Base-by-base conservation (phyloP, 2,329 filamentous ascomycete species). In the Cryphonectria parasitica region DNA sequence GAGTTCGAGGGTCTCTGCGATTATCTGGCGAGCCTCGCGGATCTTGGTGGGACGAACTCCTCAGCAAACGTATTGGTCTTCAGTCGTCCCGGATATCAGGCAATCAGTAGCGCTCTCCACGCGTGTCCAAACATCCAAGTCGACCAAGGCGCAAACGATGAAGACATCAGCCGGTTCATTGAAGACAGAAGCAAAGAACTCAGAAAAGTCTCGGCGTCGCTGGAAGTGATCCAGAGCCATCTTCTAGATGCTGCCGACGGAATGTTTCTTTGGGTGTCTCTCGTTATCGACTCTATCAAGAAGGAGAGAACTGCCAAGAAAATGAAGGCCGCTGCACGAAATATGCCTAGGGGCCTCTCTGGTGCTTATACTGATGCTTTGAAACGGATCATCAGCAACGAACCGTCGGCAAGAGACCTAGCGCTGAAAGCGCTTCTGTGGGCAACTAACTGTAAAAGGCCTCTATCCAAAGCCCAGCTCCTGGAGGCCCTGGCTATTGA, bases 241-340 rank as follows among this genome's bases (percentile, higher is more conserved):
- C 45, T 49, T 49, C 45, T 49, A 6, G 45, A 11, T 49, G 45
- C 45, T 49, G 45, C 45, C 3, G 45, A 49, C 10, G 45, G 45
- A 2, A 49, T 49, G 45, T 49, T 49, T 49, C 45, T 49, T 10
- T 49, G 45, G 45, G 45, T 49, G 8, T 31, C 56, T 2, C 66
- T 68, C 3, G 56, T 62, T 3, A 62, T 68, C 22, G 66, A 68
- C 22, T 68, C 66, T 1, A 45, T 68, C 41, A 63, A 52, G 7
- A 34, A 68, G 13, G 66, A 68, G 22, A 68, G 66, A 13, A 68
- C 66, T 1, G 66, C 56, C 5, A 62, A 28, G 31, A 68, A 68
- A 62, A 68, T 68, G 66, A 68, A 68, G 43, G 7, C 8, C 39
- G 66, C 66, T 22, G 54, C 56, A 10, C 19, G 17, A 6, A 68